Evolutionary conservation across 805 yeast genomes (phyloP).

Genomic region (Nakazawaea sp.): DNA sequence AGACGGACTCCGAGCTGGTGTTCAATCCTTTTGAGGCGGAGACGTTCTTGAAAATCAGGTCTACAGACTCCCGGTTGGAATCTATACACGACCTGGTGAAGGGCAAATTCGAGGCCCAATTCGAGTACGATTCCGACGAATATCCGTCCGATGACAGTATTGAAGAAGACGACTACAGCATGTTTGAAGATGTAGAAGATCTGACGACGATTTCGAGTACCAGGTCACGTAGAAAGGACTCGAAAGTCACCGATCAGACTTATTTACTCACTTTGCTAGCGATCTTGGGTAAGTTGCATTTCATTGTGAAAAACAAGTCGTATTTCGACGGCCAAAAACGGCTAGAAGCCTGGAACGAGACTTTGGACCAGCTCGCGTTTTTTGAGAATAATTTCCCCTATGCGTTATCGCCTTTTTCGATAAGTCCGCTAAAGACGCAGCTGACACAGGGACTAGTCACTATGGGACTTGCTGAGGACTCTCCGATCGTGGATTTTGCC

Average conservation of each 20-base stretch:
- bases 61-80: neutral
- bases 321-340: neutral
- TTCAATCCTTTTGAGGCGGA: slow-evolving; percentile 8
- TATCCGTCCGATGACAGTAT: slow-evolving; percentile 2
- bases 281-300: neutral
- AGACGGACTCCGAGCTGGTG: neutral
- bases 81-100: neutral
- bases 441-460: slow-evolving; percentile 8
- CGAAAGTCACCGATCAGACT: slow-evolving; percentile 4
- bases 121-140: slow-evolving; percentile 2
- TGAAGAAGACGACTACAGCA: slow-evolving; percentile 2
- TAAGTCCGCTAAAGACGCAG: slow-evolving; percentile 9
- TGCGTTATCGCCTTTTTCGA: slow-evolving; percentile 8
- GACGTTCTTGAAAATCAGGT: neutral
- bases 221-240: neutral
- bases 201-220: neutral
- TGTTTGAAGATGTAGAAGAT: neutral
- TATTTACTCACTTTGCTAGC: slow-evolving; percentile 4
- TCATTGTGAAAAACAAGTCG: neutral
- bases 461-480: neutral
- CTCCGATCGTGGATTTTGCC: slow-evolving; percentile 1
- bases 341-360: neutral
- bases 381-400: slow-evolving; percentile 12
- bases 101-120: neutral
- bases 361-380: neutral